phyloP scores from a whole-genome alignment of 306 rosid species.

The Ormosia semicastrata region DNA sequence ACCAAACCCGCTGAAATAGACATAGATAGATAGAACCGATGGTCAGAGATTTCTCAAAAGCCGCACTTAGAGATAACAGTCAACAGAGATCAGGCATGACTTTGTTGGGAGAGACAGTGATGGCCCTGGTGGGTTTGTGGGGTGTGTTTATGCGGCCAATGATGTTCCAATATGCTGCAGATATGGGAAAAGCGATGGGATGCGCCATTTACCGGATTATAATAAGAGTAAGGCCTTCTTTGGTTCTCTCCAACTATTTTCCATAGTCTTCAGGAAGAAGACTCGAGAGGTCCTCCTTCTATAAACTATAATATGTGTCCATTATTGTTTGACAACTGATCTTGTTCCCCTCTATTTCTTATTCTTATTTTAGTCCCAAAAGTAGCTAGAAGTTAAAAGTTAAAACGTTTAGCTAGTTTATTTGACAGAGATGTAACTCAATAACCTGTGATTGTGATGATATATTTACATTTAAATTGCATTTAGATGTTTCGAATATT shows the following conservation, averaged over 20 bases:
- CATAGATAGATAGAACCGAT: too few relatives aligned
- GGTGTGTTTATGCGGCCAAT: slow-evolving; percentile 39
- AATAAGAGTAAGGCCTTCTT: slow-evolving; percentile 18
- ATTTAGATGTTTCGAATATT: too few relatives aligned
- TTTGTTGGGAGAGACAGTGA: slow-evolving; percentile 28
- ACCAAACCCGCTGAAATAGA: too few relatives aligned
- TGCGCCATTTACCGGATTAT: neutral
- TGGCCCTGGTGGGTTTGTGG: slow-evolving; percentile 43
- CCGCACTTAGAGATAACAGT: too few relatives aligned
- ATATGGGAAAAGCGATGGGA: slow-evolving; percentile 22
- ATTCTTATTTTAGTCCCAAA: neutral
- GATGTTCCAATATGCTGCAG: slow-evolving; percentile 29
- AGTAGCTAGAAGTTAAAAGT: neutral
- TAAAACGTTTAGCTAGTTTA: neutral
- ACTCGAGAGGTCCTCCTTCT: neutral
- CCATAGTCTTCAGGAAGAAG: neutral
- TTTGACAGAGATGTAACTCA: neutral
- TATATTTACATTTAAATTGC: too few relatives aligned
- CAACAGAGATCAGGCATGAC: neutral
- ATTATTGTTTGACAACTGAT: neutral
- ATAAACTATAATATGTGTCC: neutral
- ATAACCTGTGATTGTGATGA: too few relatives aligned
- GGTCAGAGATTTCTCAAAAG: neutral
- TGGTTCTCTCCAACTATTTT: slow-evolving; percentile 7
- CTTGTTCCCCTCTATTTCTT: neutral